Evolutionary conservation across 306 rosid genomes (phyloP).

Genomic region (Pyrus betulifolia): DNA sequence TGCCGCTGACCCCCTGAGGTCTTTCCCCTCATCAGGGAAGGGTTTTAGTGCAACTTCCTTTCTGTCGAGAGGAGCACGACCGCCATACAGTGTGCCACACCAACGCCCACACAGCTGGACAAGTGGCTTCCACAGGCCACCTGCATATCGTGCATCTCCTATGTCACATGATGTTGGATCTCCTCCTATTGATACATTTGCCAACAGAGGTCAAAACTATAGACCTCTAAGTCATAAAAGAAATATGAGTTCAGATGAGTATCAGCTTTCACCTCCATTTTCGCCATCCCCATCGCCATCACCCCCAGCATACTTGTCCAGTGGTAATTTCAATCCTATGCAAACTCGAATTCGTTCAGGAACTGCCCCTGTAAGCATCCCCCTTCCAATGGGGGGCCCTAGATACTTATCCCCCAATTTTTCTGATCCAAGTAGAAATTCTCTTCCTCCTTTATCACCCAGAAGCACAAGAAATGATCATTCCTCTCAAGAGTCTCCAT

Average conservation of each 20-base stretch:
- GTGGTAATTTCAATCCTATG: slow-evolving; percentile 32
- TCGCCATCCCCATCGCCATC: slow-evolving; percentile 57
- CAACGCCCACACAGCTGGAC: slow-evolving; percentile 82
- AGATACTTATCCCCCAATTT: slow-evolving; percentile 62
- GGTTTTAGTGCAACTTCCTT: slow-evolving; percentile 51
- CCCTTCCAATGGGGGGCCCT: slow-evolving; percentile 39
- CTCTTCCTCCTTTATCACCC: slow-evolving; percentile 73
- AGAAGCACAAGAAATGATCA: slow-evolving; percentile 49
- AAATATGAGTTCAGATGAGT: slow-evolving; percentile 47
- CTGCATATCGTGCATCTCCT: slow-evolving; percentile 45
- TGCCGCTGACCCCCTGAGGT: slow-evolving; percentile 60
- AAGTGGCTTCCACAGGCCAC: slow-evolving; percentile 59
- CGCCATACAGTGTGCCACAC: slow-evolving; percentile 35
- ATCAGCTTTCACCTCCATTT: slow-evolving; percentile 89
- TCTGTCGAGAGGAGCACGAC: slow-evolving; percentile 39
- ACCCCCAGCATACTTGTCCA: slow-evolving; percentile 41
- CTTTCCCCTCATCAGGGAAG: slow-evolving; percentile 47
- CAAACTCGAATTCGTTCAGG: slow-evolving; percentile 48
- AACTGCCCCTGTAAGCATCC: slow-evolving; percentile 81
- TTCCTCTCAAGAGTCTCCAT: slow-evolving; percentile 74
- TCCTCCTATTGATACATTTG: slow-evolving; percentile 44
- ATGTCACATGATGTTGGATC: slow-evolving; percentile 48
- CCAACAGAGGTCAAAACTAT: slow-evolving; percentile 34
- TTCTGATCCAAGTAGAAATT: slow-evolving; percentile 68
- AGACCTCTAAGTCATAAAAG: slow-evolving; percentile 31